Evolutionary conservation across 305 asterid species (phyloP), one percentile per base, ranked within the genome.

Genomic region (Rubia tinctorum): DNA sequence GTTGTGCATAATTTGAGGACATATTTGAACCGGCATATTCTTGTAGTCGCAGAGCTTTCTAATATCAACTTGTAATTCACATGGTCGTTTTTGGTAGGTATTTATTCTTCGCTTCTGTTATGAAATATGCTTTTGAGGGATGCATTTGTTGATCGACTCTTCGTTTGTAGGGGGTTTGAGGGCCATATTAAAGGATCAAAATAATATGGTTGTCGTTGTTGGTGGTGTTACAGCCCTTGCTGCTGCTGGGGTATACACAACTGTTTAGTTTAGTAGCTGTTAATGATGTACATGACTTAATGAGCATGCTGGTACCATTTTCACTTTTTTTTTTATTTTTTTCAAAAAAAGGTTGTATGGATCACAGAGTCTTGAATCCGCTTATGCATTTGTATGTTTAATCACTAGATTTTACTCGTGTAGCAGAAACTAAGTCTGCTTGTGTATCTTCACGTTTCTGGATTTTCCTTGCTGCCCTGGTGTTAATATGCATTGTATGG

Each of bases 171-270:
- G 97, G 76, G 99, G 97, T 45, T 78, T 92, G 75, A 83, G 84
- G 77, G 96, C 95, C 47, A 90, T 95, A 83, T 86, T 95, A 72
- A 92, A 97, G 0, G 98, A 92, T 81, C 96, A 90, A 82, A 88
- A 92, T 83, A 95, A 95, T 89, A 81, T 95, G 76, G 91, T 92
- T 82, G 97, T 95, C 66, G 94, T 92, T 75, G 97, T 95, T 58
- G 99, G 96, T 65, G 96, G 99, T 17, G 83, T 92, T 74, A 95
- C 98, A 56, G 97, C 97, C 78, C 99, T 95, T 78, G 98, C 99
- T 7, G 97, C 98, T 30, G 98, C 98, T 30, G 98, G 99, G 49
- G 76, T 95, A 75, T 95, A 92, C 90, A 92, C 98, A 40, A 30
- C 73, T 63, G 64, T 60, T 34, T 71, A 77, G 15, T 62, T 42